Conservation (phyloP, 306 rosid genomes). For the Cyamopsis tetragonoloba region DNA sequence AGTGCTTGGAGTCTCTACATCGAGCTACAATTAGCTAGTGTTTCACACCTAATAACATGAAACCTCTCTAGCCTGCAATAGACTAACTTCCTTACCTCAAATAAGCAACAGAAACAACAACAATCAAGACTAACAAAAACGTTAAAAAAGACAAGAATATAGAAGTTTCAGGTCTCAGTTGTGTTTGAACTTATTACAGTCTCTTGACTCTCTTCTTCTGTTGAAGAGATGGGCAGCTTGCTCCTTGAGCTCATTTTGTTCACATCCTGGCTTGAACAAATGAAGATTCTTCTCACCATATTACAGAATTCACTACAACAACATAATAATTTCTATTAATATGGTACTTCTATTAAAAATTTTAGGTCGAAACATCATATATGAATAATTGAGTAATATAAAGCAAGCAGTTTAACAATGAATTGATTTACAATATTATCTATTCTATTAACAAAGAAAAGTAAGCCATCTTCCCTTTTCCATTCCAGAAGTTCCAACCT, state of each 20-base stretch:
- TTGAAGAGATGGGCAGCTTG: slow-evolving; percentile 43
- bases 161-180: slow-evolving; percentile 45
- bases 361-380: not conserved
- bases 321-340: not conserved
- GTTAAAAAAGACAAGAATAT: not conserved
- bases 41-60: slow-evolving; percentile 27
- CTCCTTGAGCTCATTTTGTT: slow-evolving; percentile 70
- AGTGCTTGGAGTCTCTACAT: slow-evolving; percentile 27
- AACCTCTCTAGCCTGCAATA: slow-evolving; percentile 32
- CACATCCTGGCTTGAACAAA: slow-evolving; percentile 71
- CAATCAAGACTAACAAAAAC: slow-evolving; percentile 9
- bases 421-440: not conserved
- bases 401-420: not conserved
- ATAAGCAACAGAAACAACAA: slow-evolving; percentile 23
- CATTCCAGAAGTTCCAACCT: not conserved
- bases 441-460: slow-evolving; percentile 39
- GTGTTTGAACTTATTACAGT: slow-evolving; percentile 52
- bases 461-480: not conserved
- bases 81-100: slow-evolving; percentile 35
- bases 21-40: slow-evolving; percentile 48
- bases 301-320: slow-evolving; percentile 80
- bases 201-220: slow-evolving; percentile 66
- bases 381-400: not conserved
- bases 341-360: not conserved
- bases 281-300: slow-evolving; percentile 81